Percentiles rank a stretch among this genome's conserved stretches.
These are phyloP conservation scores for Dothistroma septosporum DNA, from an alignment of 2,329 filamentous ascomycete genomes.

Conservation along the genomic window DNA sequence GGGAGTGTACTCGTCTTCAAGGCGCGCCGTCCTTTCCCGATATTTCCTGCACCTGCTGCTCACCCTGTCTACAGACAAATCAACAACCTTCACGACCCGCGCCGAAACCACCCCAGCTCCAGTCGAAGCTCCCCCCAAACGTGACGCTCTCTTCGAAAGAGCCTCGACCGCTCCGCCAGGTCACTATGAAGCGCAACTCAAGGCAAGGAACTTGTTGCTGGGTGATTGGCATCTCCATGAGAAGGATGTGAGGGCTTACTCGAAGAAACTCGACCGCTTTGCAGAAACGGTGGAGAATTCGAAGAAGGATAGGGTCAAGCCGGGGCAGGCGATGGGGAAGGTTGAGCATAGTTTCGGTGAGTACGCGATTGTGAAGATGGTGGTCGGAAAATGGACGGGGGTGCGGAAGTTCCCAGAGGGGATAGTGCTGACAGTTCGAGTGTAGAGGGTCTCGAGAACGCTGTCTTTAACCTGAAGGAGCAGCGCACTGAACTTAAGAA, in stretches of 20 bases:
- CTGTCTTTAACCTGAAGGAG: conserved; percentile 9
- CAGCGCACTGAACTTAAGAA: conserved; percentile 7
- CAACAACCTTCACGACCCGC: background rate
- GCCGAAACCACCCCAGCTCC: conserved; percentile 6
- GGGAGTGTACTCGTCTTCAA: background rate
- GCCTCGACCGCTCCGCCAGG: conserved; percentile 2
- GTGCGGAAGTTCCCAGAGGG: background rate
- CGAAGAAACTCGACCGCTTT: conserved; percentile 6
- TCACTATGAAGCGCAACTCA: conserved; percentile 10
- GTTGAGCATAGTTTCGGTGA: conserved; percentile 3
- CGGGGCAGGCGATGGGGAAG: conserved; percentile 4
- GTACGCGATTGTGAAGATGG: background rate
- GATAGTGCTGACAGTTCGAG: too few species aligned
- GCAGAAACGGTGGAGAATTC: conserved; percentile 1
- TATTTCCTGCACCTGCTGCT: background rate
- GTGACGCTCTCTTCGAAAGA: conserved; percentile 9
- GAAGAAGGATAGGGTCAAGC: conserved; percentile 1
- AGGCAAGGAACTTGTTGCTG: background rate
- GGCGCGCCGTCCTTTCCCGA: background rate
- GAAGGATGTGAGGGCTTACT: conserved; percentile 2
- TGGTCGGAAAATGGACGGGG: background rate
- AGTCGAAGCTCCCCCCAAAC: conserved; percentile 3
- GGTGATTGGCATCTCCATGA: conserved; percentile 4
- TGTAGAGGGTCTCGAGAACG: conserved; percentile 11
- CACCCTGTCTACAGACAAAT: background rate